Conservation (phyloP, 768 basidiomycete genomes). For the Pluteus cervinus region DNA sequence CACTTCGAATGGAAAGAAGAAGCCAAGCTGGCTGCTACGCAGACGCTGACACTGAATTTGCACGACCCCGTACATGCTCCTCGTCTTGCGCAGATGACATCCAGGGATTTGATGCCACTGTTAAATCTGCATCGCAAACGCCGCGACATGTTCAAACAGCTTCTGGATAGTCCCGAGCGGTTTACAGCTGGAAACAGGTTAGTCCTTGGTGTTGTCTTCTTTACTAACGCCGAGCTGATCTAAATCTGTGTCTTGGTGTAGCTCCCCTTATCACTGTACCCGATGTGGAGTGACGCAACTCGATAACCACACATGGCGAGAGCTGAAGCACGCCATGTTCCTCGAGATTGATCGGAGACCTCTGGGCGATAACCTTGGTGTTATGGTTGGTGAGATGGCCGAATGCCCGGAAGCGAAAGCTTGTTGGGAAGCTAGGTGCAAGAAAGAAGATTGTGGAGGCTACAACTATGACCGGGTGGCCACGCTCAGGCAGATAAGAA, state of each 20-base stretch:
- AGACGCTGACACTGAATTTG: slow-evolving; percentile 44
- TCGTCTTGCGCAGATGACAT: slow-evolving; percentile 38
- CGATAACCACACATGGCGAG: slow-evolving; percentile 58
- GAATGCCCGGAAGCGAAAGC: slow-evolving; percentile 47
- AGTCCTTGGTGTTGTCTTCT: slow-evolving; percentile 7
- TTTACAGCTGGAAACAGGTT: slow-evolving; percentile 46
- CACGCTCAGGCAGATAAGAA: slow-evolving; percentile 51
- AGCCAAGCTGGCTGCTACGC: slow-evolving; percentile 40
- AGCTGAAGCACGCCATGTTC: slow-evolving; percentile 43
- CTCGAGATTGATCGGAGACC: slow-evolving; percentile 49
- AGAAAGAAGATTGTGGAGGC: slow-evolving; percentile 41
- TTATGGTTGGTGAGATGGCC: slow-evolving; percentile 30
- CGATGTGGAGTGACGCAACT: slow-evolving; percentile 46
- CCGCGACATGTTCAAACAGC: slow-evolving; percentile 34
- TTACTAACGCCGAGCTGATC: background rate
- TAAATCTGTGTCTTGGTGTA: background rate
- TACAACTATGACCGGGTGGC: slow-evolving; percentile 55
- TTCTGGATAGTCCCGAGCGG: slow-evolving; percentile 52
- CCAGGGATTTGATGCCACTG: slow-evolving; percentile 39
- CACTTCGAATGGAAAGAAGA: slow-evolving; percentile 54
- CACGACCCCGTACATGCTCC: slow-evolving; percentile 21
- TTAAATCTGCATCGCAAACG: slow-evolving; percentile 44
- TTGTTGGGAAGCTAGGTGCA: slow-evolving; percentile 51
- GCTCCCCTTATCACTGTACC: slow-evolving; percentile 33
- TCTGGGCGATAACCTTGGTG: slow-evolving; percentile 45